Conservation (phyloP, 352 stramenopile genomes). For the Phytophthora agathidicida region DNA sequence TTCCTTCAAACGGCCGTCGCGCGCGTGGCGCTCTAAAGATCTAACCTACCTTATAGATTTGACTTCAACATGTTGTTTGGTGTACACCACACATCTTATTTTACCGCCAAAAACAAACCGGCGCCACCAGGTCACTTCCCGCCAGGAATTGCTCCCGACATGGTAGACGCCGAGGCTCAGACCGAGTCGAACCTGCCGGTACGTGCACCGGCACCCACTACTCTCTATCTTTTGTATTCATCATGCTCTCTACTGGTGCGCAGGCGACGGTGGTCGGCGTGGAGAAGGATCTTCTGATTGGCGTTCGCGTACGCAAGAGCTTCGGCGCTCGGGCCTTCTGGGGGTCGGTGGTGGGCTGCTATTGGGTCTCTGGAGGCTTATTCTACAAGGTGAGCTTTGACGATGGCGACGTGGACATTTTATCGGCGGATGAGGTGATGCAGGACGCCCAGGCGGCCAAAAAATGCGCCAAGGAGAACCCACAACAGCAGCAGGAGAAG, state of each 20-base stretch:
- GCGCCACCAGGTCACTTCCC: constrained; percentile 2
- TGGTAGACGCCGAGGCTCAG: constrained; percentile 31
- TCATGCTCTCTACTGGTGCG: background rate
- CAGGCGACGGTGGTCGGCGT: constrained; percentile 28
- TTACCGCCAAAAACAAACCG: constrained; percentile 4
- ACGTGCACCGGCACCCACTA: background rate
- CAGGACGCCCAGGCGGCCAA: constrained; percentile 49
- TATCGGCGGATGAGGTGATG: constrained; percentile 57
- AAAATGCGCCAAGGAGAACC: constrained; percentile 32
- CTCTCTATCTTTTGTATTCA: background rate
- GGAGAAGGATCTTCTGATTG: constrained; percentile 30
- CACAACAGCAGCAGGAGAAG: constrained; percentile 3
- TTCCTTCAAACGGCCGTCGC: constrained; percentile 49
- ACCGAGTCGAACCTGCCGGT: constrained; percentile 24
- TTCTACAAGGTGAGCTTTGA: constrained; percentile 89
- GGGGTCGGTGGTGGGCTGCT: constrained; percentile 63
- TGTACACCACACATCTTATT: constrained; percentile 15
- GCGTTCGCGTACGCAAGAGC: constrained; percentile 66
- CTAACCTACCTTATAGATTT: constrained; percentile 25
- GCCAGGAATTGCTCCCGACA: background rate
- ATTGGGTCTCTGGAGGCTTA: constrained; percentile 48
- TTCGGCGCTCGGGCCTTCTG: constrained; percentile 75
- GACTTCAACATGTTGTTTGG: too few relatives aligned
- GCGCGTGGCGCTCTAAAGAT: constrained; percentile 4
- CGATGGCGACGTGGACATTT: constrained; percentile 81